A percentile compares a stretch with the other conserved stretches of the same genome.
phyloP scores from a whole-genome alignment of 1,284 basidiomycete species.

The Malassezia arunalokei region DNA sequence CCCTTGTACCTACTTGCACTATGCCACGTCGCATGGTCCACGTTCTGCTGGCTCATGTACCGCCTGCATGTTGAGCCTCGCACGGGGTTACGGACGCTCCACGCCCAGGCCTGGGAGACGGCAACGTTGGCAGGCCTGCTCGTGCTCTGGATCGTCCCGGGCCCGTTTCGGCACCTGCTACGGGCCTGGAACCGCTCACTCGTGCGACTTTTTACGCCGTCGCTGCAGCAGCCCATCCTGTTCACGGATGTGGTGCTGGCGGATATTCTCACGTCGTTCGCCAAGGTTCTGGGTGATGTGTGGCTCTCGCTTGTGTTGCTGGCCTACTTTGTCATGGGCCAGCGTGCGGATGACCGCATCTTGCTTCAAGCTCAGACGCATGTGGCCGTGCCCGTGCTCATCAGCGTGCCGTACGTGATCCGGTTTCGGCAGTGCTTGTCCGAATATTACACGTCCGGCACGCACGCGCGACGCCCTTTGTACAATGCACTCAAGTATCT shows the following conservation, averaged over 20 bases:
- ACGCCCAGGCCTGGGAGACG: conserved; percentile 36
- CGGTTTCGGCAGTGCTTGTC: conserved; percentile 85
- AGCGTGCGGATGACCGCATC: conserved; percentile 25
- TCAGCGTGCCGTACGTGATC: conserved; percentile 79
- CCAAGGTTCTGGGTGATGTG: conserved; percentile 87
- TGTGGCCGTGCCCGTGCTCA: conserved; percentile 61
- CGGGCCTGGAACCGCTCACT: conserved; percentile 42
- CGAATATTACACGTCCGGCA: conserved; percentile 56
- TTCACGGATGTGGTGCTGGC: conserved; percentile 89
- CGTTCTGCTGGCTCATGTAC: conserved; percentile 33
- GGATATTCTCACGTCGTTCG: conserved; percentile 89
- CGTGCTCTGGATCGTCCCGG: conserved; percentile 28
- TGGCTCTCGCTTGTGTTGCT: conserved; percentile 57
- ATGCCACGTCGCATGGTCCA: conserved; percentile 20
- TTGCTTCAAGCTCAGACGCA: conserved; percentile 38
- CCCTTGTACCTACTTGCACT: conserved; percentile 19
- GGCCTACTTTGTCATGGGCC: background rate
- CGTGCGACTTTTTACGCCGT: conserved; percentile 61
- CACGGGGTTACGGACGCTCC: conserved; percentile 24
- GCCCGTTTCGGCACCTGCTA: conserved; percentile 21
- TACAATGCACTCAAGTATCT: conserved; percentile 94
- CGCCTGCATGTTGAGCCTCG: conserved; percentile 27
- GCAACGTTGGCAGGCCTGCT: conserved; percentile 22
- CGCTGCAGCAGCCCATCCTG: conserved; percentile 56
- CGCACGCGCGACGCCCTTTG: conserved; percentile 54